Conservation (phyloP, 495 filamentous ascomycete species). For the Penicillium robsamsonii region DNA sequence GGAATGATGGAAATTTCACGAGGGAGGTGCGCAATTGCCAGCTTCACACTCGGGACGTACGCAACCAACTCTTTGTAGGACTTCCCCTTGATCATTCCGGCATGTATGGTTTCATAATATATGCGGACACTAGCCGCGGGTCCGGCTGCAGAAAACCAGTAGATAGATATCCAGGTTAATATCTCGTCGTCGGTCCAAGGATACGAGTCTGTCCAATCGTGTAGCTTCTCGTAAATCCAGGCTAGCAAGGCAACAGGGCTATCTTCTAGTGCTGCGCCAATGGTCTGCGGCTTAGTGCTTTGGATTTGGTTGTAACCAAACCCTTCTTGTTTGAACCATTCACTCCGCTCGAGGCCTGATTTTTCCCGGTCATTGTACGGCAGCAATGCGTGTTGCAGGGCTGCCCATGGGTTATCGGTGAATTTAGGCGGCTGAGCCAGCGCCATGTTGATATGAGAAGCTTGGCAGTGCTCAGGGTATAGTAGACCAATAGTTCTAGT, state of each 20-base stretch:
- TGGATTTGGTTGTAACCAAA: conserved; percentile 56
- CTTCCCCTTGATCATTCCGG: conserved; percentile 9
- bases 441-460: conserved; percentile 65
- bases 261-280: conserved; percentile 56
- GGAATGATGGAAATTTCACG: conserved; percentile 53
- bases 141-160: conserved; percentile 56
- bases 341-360: conserved; percentile 44
- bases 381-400: conserved; percentile 23
- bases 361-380: conserved; percentile 33
- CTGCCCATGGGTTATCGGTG: conserved; percentile 18
- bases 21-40: conserved; percentile 54
- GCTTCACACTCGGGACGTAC: conserved; percentile 40
- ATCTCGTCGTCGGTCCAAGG: conserved; percentile 68
- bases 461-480: conserved; percentile 56
- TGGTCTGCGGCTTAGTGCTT: conserved; percentile 61
- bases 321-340: conserved; percentile 53
- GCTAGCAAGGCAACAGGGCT: conserved; percentile 60
- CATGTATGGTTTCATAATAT: conserved; percentile 56
- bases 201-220: conserved; percentile 65
- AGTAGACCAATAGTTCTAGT: conserved; percentile 55
- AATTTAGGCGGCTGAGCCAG: conserved; percentile 33
- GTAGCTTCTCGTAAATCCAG: conserved; percentile 70
- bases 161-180: conserved; percentile 63
- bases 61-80: conserved; percentile 16
- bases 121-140: conserved; percentile 56